Base-by-base conservation (phyloP, 306 rosid genomes). In the Lathyrus aphaca region DNA sequence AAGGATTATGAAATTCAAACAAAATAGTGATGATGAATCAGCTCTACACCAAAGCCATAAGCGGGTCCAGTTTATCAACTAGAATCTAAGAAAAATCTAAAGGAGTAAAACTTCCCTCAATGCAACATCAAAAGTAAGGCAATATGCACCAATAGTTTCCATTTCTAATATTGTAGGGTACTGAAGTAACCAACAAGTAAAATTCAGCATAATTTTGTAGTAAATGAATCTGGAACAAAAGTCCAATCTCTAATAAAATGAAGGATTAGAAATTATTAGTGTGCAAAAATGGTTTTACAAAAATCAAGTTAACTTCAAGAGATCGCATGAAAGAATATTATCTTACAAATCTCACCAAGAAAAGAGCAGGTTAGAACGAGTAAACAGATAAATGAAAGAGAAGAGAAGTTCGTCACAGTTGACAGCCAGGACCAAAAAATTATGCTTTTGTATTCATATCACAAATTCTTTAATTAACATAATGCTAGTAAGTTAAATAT, bases 1-100 rank as follows among this genome's bases (percentile, higher is more conserved):
- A 45, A 32, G 10, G n/a, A n/a, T 58, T 58, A 51, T 53, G 18
- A 74, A 77, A 69, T 45, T 25, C 37, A 56, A 72, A 50, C 45
- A 51, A 60, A 42, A 60, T 13, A 21, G 46, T 6, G 49, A 8
- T 23, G 35, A 44, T 10, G 0, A 56, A 54, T 63, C 57, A 69
- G 68, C 65, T 60, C 39, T 65, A 30, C 17, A 37, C 51, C 56
- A 8, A 63, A 60, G 66, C 57, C 69, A 68, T 62, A 38, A 68
- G 32, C 15, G 38, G 43, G 44, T 12, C 50, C 66, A 61, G 58
- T 44, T 57, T 14, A 66, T 62, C 21, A 17, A 68, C 38, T 53
- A 35, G 64, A n/a, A 15, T 53, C 32, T 25, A 11, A 74, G 57
- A 63, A 30, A 14, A 78, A 30, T 71, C 55, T 27, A 17, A 74